These are phyloP conservation scores for Phytophthora agathidicida DNA, from an alignment of 352 stramenopile species.

Conservation along the genomic window DNA sequence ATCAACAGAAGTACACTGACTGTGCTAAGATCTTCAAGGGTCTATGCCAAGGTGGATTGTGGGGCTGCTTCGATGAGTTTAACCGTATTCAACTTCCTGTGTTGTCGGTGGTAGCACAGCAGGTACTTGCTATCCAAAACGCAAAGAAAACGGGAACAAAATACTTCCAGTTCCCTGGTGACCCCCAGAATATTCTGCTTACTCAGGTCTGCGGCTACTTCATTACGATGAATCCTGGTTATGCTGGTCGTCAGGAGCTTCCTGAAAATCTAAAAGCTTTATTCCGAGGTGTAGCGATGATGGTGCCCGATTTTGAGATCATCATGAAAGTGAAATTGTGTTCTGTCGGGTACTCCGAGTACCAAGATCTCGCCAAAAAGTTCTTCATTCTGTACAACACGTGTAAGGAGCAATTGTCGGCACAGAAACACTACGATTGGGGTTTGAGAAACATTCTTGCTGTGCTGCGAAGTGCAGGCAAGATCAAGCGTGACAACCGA, in stretches of 20 bases:
- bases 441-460: conserved; percentile 91
- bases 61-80: conserved; percentile 99
- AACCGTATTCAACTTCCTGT: conserved; percentile 97
- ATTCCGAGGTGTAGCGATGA: conserved; percentile 92
- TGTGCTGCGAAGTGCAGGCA: conserved; percentile 87
- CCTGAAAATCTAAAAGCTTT: conserved; percentile 98
- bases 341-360: conserved; percentile 94
- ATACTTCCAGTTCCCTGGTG: conserved; percentile 97
- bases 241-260: conserved; percentile 97
- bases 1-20: conserved; percentile 98
- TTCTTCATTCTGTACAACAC: conserved; percentile 93
- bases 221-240: conserved; percentile 99
- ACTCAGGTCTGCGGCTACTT: conserved; percentile 97
- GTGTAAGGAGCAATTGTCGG: conserved; percentile 92
- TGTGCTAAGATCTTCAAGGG: conserved; percentile 99
- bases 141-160: conserved; percentile 96
- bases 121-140: conserved; percentile 98
- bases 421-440: conserved; percentile 95
- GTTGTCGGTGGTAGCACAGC: conserved; percentile 96
- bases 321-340: conserved; percentile 97
- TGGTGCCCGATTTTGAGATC: conserved; percentile 93
- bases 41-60: conserved; percentile 95
- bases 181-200: conserved; percentile 97
- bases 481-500: conserved; percentile 91
- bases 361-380: conserved; percentile 91